Evolutionary conservation across 1,139 yeast species (phyloP), one percentile per base, ranked within the genome.

Genomic region (Taphrina wiesneri): DNA sequence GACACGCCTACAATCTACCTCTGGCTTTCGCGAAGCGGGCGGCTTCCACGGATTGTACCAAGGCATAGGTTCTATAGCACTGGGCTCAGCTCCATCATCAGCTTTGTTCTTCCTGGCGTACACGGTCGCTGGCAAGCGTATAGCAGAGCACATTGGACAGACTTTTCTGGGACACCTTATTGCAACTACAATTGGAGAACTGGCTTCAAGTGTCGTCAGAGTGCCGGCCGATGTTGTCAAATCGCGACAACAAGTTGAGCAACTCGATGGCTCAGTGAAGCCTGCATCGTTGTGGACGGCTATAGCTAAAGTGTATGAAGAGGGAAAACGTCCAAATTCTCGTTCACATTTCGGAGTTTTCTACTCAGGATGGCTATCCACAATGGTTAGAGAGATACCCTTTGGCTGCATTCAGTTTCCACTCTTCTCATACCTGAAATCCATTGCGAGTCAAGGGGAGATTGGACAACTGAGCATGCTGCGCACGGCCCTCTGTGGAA

Each of bases 141-240:
- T 59, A 41, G 32, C 56, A 2, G 5, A 19, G n/a, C n/a, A 25
- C 19, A 36, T 36, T 9, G 56, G 56, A 13, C 49, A 36, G n/a
- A 43, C 21, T n/a, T 47, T 54, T 13, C 34, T 64, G 26, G 56
- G 63, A 23, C 63, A 59, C 26, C 46, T 59, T 17, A 17, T 85
- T 1, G 82, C 95, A n/a, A 97, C 98, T 0, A 87, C 96, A 1
- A 74, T 86, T 34, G 99, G 99, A 60, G 99, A 93, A 75, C 79
- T 92, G 13, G 88, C 95, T 1, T 98, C 99, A 0, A 93, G 99
- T 74, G 77, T 88, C 67, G 95, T 93, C 0, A 81, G 99, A 67
- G 99, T 93, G 0, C 99, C 99, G 0, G 96, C 96, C 0, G 99
- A 93, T 74, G 96, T 93, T 39, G 86, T 93, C 73, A 93, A 95